Percentiles rank a stretch among this genome's conserved stretches.
phyloP scores from a whole-genome alignment of 306 rosid species.

The Fagus crenata region DNA sequence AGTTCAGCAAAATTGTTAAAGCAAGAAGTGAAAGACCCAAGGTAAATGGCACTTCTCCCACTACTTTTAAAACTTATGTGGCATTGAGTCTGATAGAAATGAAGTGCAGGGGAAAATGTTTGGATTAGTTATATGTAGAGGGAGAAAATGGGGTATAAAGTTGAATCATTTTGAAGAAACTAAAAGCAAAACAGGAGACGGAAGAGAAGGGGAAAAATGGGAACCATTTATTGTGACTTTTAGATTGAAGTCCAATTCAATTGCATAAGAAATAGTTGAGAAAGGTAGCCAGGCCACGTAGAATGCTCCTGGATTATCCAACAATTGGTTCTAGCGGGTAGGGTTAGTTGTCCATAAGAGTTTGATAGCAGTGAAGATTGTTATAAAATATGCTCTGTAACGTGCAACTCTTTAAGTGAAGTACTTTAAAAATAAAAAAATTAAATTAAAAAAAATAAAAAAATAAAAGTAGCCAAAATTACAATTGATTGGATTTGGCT shows the following conservation, averaged over 20 bases:
- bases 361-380: too few species aligned
- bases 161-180: neutral
- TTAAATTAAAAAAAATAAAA: too few species aligned
- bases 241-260: neutral
- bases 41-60: slow-evolving; percentile 40
- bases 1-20: slow-evolving; percentile 53
- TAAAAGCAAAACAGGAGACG: neutral
- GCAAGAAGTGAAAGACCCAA: slow-evolving; percentile 53
- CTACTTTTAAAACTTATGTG: neutral
- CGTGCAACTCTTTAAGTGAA: too few species aligned
- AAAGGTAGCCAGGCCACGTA: neutral
- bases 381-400: too few species aligned
- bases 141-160: neutral
- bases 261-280: neutral
- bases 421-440: too few species aligned
- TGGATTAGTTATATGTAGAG: neutral
- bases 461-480: neutral
- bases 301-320: too few species aligned
- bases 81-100: neutral
- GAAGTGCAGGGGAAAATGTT: neutral
- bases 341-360: too few species aligned
- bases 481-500: neutral
- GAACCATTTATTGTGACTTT: neutral
- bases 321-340: too few species aligned
- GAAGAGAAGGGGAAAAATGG: neutral